These are phyloP conservation scores for Solanum hybrid DNA, from an alignment of 305 asterid species.

Conservation along the genomic window DNA sequence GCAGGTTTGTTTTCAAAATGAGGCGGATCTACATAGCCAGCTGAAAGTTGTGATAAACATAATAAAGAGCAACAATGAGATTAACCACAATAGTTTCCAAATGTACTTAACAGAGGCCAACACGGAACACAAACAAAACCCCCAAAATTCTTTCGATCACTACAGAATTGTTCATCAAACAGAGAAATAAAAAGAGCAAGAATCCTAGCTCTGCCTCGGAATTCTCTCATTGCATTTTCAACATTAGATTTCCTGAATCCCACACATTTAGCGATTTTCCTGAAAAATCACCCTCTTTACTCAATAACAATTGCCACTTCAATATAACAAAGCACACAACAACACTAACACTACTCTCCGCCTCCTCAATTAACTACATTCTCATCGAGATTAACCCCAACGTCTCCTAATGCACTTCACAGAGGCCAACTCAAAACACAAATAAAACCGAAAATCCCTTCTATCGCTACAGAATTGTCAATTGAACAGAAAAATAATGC, in stretches of 20 bases:
- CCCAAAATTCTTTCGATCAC: not conserved
- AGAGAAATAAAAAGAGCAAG: not conserved
- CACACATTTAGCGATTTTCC: not conserved
- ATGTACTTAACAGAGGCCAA: not conserved
- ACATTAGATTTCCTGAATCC: not conserved
- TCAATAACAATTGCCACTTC: not conserved
- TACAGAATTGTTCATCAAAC: not conserved
- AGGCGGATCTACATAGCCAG: not conserved
- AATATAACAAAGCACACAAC: not conserved
- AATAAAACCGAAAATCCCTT: not conserved
- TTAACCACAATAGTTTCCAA: not conserved
- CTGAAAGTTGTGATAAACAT: constrained; percentile 5
- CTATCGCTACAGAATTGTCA: not conserved
- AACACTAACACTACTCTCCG: not conserved
- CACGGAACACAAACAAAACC: not conserved
- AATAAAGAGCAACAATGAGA: not conserved
- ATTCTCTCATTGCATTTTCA: not conserved
- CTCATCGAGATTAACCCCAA: not conserved
- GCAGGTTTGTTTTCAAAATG: not conserved
- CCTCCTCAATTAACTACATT: not conserved
- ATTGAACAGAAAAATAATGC: not conserved
- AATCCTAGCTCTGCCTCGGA: not conserved
- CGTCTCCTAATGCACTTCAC: not conserved
- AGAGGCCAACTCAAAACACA: not conserved
- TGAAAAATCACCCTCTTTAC: not conserved